phyloP scores from a whole-genome alignment of 768 basidiomycete species.

The Gymnopilus dilepis region DNA sequence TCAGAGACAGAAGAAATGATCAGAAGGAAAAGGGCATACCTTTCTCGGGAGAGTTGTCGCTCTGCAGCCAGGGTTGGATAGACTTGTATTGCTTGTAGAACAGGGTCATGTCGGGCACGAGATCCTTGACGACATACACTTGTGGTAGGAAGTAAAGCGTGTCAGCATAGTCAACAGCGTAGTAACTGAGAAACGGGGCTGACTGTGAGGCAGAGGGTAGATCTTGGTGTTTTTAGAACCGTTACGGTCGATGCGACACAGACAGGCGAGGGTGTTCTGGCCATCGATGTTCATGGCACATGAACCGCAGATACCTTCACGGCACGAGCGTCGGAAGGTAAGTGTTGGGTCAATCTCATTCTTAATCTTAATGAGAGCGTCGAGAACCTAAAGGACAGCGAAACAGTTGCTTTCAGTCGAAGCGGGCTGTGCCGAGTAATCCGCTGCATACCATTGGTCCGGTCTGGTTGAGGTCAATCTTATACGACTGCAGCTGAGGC shows the following conservation, averaged over 20 bases:
- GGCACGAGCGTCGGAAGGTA: constrained; percentile 92
- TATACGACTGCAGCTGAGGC: constrained; percentile 89
- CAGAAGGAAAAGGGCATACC: constrained; percentile 33
- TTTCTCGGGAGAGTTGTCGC: constrained; percentile 85
- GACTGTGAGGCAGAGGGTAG: constrained; percentile 97
- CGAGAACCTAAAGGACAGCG: constrained; percentile 62
- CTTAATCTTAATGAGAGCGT: constrained; percentile 98
- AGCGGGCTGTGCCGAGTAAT: neutral
- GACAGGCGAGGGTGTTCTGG: constrained; percentile 96
- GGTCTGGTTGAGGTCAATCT: constrained; percentile 90
- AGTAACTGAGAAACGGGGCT: constrained; percentile 34
- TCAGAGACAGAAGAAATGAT: neutral
- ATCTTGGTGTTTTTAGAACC: constrained; percentile 80
- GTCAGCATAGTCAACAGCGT: neutral
- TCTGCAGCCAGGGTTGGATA: constrained; percentile 95
- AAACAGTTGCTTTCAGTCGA: neutral
- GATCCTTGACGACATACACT: constrained; percentile 99
- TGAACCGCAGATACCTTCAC: constrained; percentile 96
- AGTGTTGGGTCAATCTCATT: constrained; percentile 97
- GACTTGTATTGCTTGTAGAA: constrained; percentile 99
- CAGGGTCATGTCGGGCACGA: constrained; percentile 88
- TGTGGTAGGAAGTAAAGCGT: constrained; percentile 2
- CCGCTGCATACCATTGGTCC: constrained; percentile 80
- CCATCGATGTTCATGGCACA: constrained; percentile 99
- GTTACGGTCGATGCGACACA: constrained; percentile 91